Evolutionary conservation across 495 filamentous ascomycete genomes (phyloP).

Genomic region (Rhizodiscina lignyota): DNA sequence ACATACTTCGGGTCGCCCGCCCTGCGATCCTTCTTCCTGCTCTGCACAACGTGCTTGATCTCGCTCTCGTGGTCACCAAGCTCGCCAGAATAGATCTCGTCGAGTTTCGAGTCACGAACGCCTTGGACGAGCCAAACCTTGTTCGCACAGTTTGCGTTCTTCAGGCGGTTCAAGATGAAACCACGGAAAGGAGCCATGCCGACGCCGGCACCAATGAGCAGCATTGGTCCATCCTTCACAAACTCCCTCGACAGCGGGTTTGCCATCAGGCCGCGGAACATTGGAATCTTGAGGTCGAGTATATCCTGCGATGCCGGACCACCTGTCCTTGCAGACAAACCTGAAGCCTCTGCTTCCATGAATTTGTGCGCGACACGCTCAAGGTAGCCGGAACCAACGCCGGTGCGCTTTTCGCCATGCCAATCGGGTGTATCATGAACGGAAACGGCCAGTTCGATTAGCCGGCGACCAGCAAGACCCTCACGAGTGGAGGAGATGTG

Average conservation of each 20-base stretch:
- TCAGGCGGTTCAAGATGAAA: constrained; percentile 86
- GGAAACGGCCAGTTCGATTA: constrained; percentile 89
- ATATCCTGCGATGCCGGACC: constrained; percentile 3
- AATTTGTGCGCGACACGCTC: constrained; percentile 59
- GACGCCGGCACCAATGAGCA: constrained; percentile 90
- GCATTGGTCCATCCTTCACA: constrained; percentile 83
- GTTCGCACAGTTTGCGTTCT: constrained; percentile 94
- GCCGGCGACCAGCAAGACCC: constrained; percentile 50
- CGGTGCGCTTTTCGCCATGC: constrained; percentile 29
- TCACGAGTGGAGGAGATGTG: constrained; percentile 57
- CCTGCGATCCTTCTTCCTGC: constrained; percentile 47
- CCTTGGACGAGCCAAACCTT: constrained; percentile 99
- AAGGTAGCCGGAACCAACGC: constrained; percentile 51
- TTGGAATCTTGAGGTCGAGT: constrained; percentile 54
- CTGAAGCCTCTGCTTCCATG: constrained; percentile 39
- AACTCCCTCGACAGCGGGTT: constrained; percentile 89
- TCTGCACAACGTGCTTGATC: constrained; percentile 87
- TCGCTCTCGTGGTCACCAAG: constrained; percentile 88
- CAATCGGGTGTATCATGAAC: constrained; percentile 78
- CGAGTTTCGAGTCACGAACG: constrained; percentile 78
- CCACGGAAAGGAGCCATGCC: constrained; percentile 94
- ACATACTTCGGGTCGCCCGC: constrained; percentile 18
- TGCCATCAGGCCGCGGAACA: constrained; percentile 98
- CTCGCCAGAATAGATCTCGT: constrained; percentile 91
- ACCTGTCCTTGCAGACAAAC: not conserved